Evolutionary conservation across 2,329 filamentous ascomycete species (phyloP), one percentile per base, ranked within the genome.

Genomic region (Cordyceps fumosorosea): DNA sequence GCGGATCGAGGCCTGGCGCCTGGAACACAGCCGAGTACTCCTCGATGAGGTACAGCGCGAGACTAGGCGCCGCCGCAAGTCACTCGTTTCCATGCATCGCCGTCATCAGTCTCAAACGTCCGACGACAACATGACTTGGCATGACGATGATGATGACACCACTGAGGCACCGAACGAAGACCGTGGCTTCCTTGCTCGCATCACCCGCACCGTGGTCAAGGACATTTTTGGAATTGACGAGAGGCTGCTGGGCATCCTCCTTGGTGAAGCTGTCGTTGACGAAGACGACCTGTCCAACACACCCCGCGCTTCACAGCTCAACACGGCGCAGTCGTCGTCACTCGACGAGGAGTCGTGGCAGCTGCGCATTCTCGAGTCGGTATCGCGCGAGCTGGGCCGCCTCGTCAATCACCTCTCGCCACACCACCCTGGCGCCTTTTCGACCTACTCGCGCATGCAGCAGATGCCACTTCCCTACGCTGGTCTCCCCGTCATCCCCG

Each of bases 191-290:
- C 91, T 91, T 85, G 86, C 87, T 64, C 84, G 89, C 12, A 85
- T 98, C 56, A 96, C 93, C 3, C 85, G 89, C 63, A 91, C 88
- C 69, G 89, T 98, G 32, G 91, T 99, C 67, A 85, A 87, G 58
- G 92, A 97, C 71, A 77, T 99, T 50, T 89, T 98, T 72, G 93
- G 93, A 10, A 89, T 99, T 61, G 93, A 98, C 68, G 91, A 97
- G 65, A 84, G 85, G 56, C 80, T 95, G 22, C 81, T 99, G 10
- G 90, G 90, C 0, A 87, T 97, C 56, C 87, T 99, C 10, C 88
- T 98, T 62, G 95, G 95, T 14, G 92, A 97, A 72, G 79, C 84
- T 2, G 76, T 96, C 3, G 77, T 76, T 29, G 76, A 80, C 29
- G 75, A 75, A 20, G 77, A 81, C 44, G 75, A 80, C 63, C 65